These are phyloP conservation scores for Mycena polygramma DNA, from an alignment of 768 basidiomycete species.

Conservation along the genomic window DNA sequence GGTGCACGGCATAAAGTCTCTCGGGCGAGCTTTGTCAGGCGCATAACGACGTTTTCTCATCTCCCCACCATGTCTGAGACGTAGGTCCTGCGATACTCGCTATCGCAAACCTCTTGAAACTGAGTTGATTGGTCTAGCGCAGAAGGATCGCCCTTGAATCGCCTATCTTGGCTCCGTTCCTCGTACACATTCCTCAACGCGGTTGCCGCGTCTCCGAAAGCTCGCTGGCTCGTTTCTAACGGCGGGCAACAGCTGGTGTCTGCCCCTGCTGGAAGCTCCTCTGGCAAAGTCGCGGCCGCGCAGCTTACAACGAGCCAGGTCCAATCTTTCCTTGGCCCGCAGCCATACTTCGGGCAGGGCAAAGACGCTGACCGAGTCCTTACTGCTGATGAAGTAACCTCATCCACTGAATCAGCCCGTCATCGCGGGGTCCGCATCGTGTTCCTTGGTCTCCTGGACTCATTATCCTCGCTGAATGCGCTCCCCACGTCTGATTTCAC, in stretches of 20 bases:
- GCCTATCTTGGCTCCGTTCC: conserved; percentile 84
- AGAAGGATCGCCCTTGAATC: conserved; percentile 79
- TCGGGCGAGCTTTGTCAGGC: conserved; percentile 27
- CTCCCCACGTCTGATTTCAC: conserved; percentile 78
- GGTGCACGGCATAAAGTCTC: conserved; percentile 11
- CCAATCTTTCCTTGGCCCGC: conserved; percentile 72
- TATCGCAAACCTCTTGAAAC: too few species aligned
- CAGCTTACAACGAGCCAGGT: conserved; percentile 73
- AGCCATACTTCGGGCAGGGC: conserved; percentile 81
- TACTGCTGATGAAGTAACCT: conserved; percentile 46
- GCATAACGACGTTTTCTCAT: not conserved
- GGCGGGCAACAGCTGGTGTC: conserved; percentile 75
- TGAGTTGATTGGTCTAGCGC: conserved; percentile 7
- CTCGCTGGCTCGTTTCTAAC: conserved; percentile 87
- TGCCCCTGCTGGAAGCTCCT: conserved; percentile 47
- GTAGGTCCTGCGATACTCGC: conserved; percentile 9
- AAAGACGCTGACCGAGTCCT: conserved; percentile 57
- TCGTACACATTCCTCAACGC: conserved; percentile 84
- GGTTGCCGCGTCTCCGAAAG: conserved; percentile 67
- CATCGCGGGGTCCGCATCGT: conserved; percentile 72
- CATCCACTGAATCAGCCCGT: conserved; percentile 67
- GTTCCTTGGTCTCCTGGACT: conserved; percentile 79
- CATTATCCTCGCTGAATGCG: conserved; percentile 54
- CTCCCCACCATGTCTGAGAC: conserved; percentile 17
- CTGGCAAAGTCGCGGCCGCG: conserved; percentile 55